Conservation (phyloP, 2,329 filamentous ascomycete genomes). For the Aureobasidium sp. region DNA sequence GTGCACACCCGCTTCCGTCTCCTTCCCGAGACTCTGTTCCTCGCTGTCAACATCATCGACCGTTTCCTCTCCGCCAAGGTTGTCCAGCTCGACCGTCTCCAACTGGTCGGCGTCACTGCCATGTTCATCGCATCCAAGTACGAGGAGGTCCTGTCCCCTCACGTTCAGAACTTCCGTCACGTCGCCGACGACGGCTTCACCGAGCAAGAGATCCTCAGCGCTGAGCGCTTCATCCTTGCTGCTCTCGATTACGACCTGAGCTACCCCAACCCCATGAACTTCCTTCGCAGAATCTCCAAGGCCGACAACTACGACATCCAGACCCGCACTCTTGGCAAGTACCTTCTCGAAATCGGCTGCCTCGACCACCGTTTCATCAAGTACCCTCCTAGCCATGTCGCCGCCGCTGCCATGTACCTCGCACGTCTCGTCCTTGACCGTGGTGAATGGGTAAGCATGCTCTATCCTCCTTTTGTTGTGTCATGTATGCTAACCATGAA, state of each 20-base stretch:
- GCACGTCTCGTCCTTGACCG: conserved; percentile 83
- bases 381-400: conserved; percentile 81
- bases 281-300: conserved; percentile 95
- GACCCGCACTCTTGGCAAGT: conserved; percentile 93
- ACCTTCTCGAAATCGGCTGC: conserved; percentile 93
- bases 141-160: conserved; percentile 93
- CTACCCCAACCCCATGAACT: conserved; percentile 99
- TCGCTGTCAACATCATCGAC: conserved; percentile 96
- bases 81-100: conserved; percentile 89
- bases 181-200: conserved; percentile 95
- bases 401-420: conserved; percentile 91
- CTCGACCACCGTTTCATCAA: conserved; percentile 90
- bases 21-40: conserved; percentile 90
- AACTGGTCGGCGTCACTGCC: conserved; percentile 93
- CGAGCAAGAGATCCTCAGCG: conserved; percentile 89
- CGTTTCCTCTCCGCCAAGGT: conserved; percentile 94
- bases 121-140: conserved; percentile 99
- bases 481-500: not conserved
- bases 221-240: conserved; percentile 88
- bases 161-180: conserved; percentile 93
- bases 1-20: conserved; percentile 96
- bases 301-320: conserved; percentile 99
- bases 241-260: conserved; percentile 94
- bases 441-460: conserved; percentile 74
- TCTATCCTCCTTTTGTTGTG: conserved; percentile 15